Conservation (phyloP, 2,329 filamentous ascomycete genomes). For the Lasiodiplodia citricola region DNA sequence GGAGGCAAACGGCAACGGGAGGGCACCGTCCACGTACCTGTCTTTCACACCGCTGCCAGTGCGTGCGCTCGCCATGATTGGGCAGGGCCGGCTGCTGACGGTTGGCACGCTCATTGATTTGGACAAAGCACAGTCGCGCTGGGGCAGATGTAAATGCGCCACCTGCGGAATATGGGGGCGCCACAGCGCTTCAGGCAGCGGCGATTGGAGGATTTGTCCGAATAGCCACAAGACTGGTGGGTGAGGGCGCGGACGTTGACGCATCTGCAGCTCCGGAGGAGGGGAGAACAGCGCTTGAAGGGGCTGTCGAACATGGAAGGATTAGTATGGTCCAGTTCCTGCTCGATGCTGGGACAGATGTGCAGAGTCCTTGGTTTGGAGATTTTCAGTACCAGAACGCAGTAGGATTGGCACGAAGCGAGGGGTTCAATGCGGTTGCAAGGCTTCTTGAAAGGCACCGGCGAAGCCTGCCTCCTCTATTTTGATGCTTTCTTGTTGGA, state of each 20-base stretch:
- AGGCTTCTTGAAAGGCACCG: background rate
- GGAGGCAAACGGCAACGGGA: too few relatives aligned
- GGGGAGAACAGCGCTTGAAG: slow-evolving; percentile 37
- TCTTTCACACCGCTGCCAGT: too few relatives aligned
- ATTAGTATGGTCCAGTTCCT: slow-evolving; percentile 39
- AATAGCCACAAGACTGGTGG: slow-evolving; percentile 31
- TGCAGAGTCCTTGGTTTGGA: background rate
- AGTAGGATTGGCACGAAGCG: background rate
- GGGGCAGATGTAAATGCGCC: slow-evolving; percentile 27
- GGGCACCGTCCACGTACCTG: too few relatives aligned
- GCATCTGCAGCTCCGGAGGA: slow-evolving; percentile 28
- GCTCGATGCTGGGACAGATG: slow-evolving; percentile 32
- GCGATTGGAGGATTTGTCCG: slow-evolving; percentile 34
- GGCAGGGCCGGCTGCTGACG: too few relatives aligned
- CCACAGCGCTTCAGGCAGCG: slow-evolving; percentile 37
- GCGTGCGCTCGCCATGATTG: too few relatives aligned
- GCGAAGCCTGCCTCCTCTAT: too few relatives aligned
- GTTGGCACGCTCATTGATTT: too few relatives aligned
- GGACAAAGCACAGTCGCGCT: background rate
- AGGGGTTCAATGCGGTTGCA: background rate
- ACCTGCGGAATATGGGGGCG: slow-evolving; percentile 26
- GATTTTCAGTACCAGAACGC: background rate
- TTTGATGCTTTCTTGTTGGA: too few relatives aligned
- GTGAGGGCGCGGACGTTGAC: slow-evolving; percentile 33
- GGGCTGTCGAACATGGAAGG: slow-evolving; percentile 37